Conservation (phyloP, 1,284 basidiomycete genomes). For the Peniophora sp. region DNA sequence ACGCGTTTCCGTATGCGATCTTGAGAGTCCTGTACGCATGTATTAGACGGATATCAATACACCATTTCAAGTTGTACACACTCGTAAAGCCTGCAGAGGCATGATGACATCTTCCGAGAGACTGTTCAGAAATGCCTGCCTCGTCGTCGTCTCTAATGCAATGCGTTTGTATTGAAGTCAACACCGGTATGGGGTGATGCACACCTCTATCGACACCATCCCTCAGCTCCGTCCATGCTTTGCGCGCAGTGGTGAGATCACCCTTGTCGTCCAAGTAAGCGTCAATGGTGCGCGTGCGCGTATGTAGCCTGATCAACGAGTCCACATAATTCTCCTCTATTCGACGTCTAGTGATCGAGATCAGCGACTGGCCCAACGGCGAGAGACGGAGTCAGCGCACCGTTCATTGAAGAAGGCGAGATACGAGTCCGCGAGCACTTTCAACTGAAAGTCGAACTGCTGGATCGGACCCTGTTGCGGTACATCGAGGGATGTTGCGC, state of each 20-base stretch:
- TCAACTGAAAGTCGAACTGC: constrained; percentile 66
- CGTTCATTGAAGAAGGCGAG: constrained; percentile 81
- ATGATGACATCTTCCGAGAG: constrained; percentile 67
- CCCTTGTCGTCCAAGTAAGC: constrained; percentile 53
- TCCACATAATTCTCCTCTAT: constrained; percentile 81
- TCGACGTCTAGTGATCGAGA: constrained; percentile 44
- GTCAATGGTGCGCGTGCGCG: constrained; percentile 63
- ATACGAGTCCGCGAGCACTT: constrained; percentile 65
- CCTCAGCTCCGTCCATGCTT: constrained; percentile 75
- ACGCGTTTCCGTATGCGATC: constrained; percentile 84
- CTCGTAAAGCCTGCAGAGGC: constrained; percentile 62
- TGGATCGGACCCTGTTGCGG: constrained; percentile 47
- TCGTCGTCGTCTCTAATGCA: constrained; percentile 66
- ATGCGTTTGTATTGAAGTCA: constrained; percentile 3
- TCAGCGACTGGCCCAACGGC: constrained; percentile 10
- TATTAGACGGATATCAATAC: neutral
- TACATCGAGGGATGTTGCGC: constrained; percentile 7
- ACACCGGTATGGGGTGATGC: constrained; percentile 9
- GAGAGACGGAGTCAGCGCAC: constrained; percentile 31
- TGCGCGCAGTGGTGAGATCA: constrained; percentile 55
- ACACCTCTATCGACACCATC: constrained; percentile 77
- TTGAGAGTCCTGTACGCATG: constrained; percentile 62
- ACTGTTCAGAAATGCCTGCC: constrained; percentile 68
- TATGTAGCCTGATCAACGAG: constrained; percentile 61
- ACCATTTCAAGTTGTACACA: constrained; percentile 5